Evolutionary conservation across 306 rosid species (phyloP), one percentile per base, ranked within the genome.

Genomic region (Morella rubra): DNA sequence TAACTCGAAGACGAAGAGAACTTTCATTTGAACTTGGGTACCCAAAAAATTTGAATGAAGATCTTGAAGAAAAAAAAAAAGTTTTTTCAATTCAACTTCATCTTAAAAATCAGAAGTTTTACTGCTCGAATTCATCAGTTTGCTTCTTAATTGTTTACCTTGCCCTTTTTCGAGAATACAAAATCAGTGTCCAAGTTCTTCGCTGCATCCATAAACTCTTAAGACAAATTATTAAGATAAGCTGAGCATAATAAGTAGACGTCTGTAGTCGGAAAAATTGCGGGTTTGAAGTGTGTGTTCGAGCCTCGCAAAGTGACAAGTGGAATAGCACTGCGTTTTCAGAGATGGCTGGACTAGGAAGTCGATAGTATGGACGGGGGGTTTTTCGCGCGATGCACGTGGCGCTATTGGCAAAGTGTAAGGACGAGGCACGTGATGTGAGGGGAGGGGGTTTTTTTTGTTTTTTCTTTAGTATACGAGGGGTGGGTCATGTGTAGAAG

Each of bases 11-110:
- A 52, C 65, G 44, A 61, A 2, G 5, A 52, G 59, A 73, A 76
- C 83, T 69, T 84, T 22, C 52, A n/a, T 79, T 84, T 85, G 81
- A 86, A 81, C 45, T 85, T 85, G 76, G 80, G 60, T 5, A 44
- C 41, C 18, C 4, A 46, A 19, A 45, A 37, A 3, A 8, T 65
- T 61, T 65, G 45, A 14, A 65, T 40, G 11, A 41, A 41, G 41
- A 40, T 41, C 49, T 65, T 5, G 1, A 15, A 41, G 8, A 65
- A 40, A 64, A 16, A 7, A 40, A 40, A 16, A 15, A 4, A 7
- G 45, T n/a, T 56, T 52, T 19, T 47, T 47, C 4, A 20, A 22
- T 56, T 20, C 5, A 61, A 32, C 68, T 61, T 37, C 47, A 15
- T 20, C 22, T 4, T 15, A 16, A 27, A 65, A 65, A 8, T 42